Evolutionary conservation across 108 stramenopile genomes (phyloP), one percentile per base, ranked within the genome.

Genomic region (Chaetoceros tenuissimus): DNA sequence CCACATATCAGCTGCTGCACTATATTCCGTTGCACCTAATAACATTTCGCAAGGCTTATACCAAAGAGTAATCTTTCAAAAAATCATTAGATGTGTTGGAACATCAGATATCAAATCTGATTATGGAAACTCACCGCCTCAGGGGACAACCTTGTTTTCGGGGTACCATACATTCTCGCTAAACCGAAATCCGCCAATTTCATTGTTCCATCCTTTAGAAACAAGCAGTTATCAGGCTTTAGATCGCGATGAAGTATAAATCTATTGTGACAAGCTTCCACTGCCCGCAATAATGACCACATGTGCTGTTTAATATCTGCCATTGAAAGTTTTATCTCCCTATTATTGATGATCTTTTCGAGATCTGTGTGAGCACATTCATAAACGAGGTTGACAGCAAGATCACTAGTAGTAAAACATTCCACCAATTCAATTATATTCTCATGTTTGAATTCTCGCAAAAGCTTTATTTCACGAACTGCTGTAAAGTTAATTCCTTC

Each of bases 21-120:
- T 79, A 67, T 97, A 97, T 68, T 92, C 84, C 1, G 72, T 84
- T 13, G 91, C 78, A 16, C 96, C 96, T 20, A 97, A 66, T n/a
- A 97, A 62, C 0, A 97, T 60, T 51, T 97, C 96, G 8, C 94
- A 94, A 19, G 94, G 85, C 65, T 95, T 94, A 75, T 97, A 97
- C 94, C 94, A 97, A 52, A 95, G 62, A 5, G 96, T 97, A 52
- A 97, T 94, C n/a, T n/a, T n/a, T n/a, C n/a, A n/a, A n/a, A n/a
- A n/a, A n/a, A n/a, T n/a, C n/a, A n/a, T n/a, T n/a, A n/a, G n/a
- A n/a, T n/a, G n/a, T n/a, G n/a, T n/a, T n/a, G n/a, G n/a, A n/a
- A n/a, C n/a, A n/a, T n/a, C n/a, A n/a, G n/a, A n/a, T n/a, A n/a
- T n/a, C n/a, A n/a, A n/a, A n/a, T n/a, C n/a, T n/a, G n/a, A n/a